phyloP scores from a whole-genome alignment of 306 rosid genomes.

The Gillenia trifoliata region DNA sequence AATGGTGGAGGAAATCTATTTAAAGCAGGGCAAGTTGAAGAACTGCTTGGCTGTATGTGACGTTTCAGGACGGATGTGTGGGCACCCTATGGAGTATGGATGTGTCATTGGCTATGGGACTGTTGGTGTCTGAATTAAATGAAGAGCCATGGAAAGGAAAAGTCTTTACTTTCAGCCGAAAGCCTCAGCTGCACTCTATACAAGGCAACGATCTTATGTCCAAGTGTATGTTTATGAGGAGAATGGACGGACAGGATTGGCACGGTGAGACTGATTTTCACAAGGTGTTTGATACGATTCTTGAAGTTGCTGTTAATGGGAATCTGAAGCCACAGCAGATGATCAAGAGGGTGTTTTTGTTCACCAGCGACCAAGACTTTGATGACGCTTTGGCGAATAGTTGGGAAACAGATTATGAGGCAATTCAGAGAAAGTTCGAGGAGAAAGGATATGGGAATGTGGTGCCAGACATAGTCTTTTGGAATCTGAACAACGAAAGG shows the following conservation, averaged over 20 bases:
- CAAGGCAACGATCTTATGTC: too few species aligned
- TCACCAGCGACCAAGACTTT: too few species aligned
- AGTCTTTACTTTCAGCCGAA: too few species aligned
- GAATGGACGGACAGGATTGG: too few species aligned
- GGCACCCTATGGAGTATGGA: too few species aligned
- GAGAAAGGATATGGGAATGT: neutral
- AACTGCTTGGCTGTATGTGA: slow-evolving; percentile 35
- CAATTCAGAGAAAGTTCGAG: neutral
- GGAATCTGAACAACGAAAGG: too few species aligned
- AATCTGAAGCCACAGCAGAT: neutral
- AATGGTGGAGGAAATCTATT: slow-evolving; percentile 41
- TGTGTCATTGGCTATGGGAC: slow-evolving; percentile 32
- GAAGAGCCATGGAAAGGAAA: too few species aligned
- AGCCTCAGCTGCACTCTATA: too few species aligned
- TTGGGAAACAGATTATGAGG: neutral
- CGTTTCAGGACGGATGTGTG: too few species aligned
- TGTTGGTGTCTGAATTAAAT: slow-evolving; percentile 11
- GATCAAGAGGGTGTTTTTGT: neutral
- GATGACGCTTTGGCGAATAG: too few species aligned
- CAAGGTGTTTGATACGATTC: slow-evolving; percentile 7
- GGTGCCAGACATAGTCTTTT: neutral
- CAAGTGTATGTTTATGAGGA: too few species aligned
- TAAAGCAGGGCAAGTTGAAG: slow-evolving; percentile 21
- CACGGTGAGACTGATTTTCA: slow-evolving; percentile 23
- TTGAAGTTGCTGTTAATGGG: neutral